These are phyloP conservation scores for Candolleomyces aberdarensis DNA, from an alignment of 768 basidiomycete species.

Conservation along the genomic window DNA sequence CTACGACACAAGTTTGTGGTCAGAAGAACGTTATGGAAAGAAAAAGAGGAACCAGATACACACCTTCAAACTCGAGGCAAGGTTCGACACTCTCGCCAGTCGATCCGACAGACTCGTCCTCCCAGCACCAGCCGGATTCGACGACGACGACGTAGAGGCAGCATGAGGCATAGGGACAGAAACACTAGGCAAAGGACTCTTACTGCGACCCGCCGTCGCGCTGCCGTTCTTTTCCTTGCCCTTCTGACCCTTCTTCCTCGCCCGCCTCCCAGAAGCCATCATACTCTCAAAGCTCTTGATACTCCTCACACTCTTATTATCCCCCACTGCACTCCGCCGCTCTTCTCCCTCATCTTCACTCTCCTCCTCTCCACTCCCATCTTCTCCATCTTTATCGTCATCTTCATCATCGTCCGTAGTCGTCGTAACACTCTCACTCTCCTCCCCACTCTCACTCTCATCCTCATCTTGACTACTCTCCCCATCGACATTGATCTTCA, in stretches of 20 bases:
- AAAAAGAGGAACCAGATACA: slow-evolving; percentile 1
- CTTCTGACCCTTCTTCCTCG: slow-evolving; percentile 20
- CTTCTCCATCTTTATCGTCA: slow-evolving; percentile 31
- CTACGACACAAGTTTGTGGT: slow-evolving; percentile 1
- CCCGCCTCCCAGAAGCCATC: slow-evolving; percentile 50
- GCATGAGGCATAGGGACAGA: neutral
- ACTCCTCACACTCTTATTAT: slow-evolving; percentile 56
- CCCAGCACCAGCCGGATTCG: slow-evolving; percentile 15
- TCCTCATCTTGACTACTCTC: slow-evolving; percentile 33
- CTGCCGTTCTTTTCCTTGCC: slow-evolving; percentile 12
- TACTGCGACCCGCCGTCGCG: slow-evolving; percentile 3
- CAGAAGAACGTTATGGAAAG: neutral
- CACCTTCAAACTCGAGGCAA: slow-evolving; percentile 43
- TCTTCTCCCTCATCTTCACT: slow-evolving; percentile 28
- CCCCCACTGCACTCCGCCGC: slow-evolving; percentile 34
- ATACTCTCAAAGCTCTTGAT: slow-evolving; percentile 87
- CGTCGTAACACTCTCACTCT: slow-evolving; percentile 28
- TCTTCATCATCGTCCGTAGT: slow-evolving; percentile 37
- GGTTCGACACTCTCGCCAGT: slow-evolving; percentile 72
- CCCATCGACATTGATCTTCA: slow-evolving; percentile 33
- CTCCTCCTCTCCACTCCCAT: slow-evolving; percentile 28
- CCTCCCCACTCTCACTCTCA: slow-evolving; percentile 36
- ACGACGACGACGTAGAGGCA: neutral
- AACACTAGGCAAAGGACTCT: neutral
- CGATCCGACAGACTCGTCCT: slow-evolving; percentile 81